phyloP scores from a whole-genome alignment of 352 stramenopile species.

The Thraustochytrium sp. region DNA sequence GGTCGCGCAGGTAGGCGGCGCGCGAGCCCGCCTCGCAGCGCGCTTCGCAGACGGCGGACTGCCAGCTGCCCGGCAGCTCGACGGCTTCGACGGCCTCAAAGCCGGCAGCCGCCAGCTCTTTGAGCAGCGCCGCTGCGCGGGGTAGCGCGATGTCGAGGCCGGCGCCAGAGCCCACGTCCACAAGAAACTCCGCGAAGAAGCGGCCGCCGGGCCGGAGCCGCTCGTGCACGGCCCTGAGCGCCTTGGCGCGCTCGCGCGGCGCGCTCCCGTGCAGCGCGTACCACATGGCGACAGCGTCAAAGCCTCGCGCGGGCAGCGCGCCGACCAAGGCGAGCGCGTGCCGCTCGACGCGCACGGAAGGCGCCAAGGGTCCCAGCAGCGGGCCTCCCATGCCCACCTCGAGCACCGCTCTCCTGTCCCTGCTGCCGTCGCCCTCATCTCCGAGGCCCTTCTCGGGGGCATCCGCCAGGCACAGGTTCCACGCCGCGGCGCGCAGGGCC shows the following conservation, averaged over 20 bases:
- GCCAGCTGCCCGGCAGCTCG: background rate
- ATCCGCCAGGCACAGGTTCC: background rate
- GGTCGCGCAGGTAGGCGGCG: background rate
- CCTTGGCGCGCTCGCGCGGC: background rate
- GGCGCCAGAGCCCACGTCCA: background rate
- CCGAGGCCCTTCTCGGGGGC: background rate
- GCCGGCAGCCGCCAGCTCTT: background rate
- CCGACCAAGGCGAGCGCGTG: too few relatives aligned
- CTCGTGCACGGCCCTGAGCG: background rate
- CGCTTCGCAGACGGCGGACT: background rate
- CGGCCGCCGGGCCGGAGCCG: background rate
- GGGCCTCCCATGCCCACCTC: too few relatives aligned
- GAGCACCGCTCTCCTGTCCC: too few relatives aligned
- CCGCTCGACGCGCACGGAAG: too few relatives aligned
- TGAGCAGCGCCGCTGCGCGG: background rate
- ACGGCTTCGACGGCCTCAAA: background rate
- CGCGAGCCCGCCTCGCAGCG: background rate
- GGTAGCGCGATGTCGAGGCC: background rate
- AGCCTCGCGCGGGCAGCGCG: background rate
- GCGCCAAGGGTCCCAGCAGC: too few relatives aligned
- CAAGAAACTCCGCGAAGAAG: constrained; percentile 12
- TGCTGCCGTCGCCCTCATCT: background rate
- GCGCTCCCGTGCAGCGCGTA: background rate
- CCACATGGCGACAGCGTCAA: background rate
- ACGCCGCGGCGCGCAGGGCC: background rate